Evolutionary conservation across 768 basidiomycete genomes (phyloP).

Genomic region (Tulasnella sp.): DNA sequence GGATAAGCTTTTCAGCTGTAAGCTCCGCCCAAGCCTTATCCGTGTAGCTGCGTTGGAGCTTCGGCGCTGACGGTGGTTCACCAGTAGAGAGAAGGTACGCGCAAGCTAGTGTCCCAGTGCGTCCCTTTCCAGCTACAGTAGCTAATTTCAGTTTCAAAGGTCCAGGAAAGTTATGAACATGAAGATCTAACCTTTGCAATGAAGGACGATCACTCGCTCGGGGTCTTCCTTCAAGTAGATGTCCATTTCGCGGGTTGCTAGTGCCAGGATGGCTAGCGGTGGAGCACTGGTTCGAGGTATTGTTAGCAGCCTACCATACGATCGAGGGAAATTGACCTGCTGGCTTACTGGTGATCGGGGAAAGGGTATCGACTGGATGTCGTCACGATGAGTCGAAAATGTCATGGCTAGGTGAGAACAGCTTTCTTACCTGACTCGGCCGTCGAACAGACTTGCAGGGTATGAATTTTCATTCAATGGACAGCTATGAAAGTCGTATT

Average conservation of each 20-base stretch:
- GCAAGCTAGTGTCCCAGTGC: conserved; percentile 81
- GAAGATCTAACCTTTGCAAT: conserved; percentile 63
- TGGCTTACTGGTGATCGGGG: conserved; percentile 78
- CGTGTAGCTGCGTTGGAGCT: conserved; percentile 41
- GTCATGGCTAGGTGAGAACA: background rate
- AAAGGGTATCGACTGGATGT: conserved; percentile 61
- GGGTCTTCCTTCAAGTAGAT: conserved; percentile 59
- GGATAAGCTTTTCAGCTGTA: conserved; percentile 44
- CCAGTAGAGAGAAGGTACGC: conserved; percentile 64
- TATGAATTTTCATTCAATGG: conserved; percentile 77
- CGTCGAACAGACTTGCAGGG: conserved; percentile 55
- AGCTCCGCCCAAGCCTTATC: conserved; percentile 42
- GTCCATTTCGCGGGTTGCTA: conserved; percentile 65
- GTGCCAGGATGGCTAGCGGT: conserved; percentile 63
- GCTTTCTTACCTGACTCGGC: conserved; percentile 45
- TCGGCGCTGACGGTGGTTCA: conserved; percentile 41
- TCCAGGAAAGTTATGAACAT: background rate
- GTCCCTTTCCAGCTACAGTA: conserved; percentile 61
- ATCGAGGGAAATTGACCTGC: background rate
- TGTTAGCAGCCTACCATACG: background rate
- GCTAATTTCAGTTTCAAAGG: background rate
- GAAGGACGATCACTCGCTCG: conserved; percentile 68
- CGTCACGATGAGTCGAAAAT: background rate
- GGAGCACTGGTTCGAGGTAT: conserved; percentile 47
- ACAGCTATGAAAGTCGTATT: conserved; percentile 35